Evolutionary conservation across 2,329 filamentous ascomycete genomes (phyloP).

Genomic region (Ophiostoma triangulosporum): DNA sequence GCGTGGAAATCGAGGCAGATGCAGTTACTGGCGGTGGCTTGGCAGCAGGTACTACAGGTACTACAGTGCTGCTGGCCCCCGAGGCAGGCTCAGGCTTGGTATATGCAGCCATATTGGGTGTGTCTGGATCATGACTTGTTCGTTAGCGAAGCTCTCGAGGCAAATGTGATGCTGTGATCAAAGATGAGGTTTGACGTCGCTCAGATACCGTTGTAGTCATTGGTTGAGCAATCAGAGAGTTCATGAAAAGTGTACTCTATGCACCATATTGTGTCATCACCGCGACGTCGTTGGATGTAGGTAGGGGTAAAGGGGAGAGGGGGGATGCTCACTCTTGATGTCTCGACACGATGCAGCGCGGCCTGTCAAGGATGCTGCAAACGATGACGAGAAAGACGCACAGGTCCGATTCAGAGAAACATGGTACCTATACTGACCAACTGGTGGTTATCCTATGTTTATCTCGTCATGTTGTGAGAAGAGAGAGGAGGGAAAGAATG

Average conservation of each 20-base stretch:
- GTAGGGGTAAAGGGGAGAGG: background rate
- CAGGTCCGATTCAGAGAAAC: background rate
- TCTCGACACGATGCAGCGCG: slow-evolving; percentile 2
- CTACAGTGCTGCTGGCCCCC: background rate
- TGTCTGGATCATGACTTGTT: slow-evolving; percentile 13
- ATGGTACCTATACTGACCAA: too few relatives aligned
- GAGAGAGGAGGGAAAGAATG: background rate
- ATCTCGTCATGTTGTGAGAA: background rate
- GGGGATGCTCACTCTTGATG: background rate
- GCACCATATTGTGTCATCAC: slow-evolving; percentile 51
- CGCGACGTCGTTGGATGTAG: slow-evolving; percentile 27
- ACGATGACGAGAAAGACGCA: background rate
- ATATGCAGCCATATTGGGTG: slow-evolving; percentile 20
- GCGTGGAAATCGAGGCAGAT: background rate
- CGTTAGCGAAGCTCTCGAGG: slow-evolving; percentile 1
- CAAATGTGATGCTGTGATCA: background rate
- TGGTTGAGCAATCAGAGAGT: slow-evolving; percentile 48
- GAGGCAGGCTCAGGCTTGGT: slow-evolving; percentile 7
- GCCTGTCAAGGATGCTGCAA: slow-evolving; percentile 10
- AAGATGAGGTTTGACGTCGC: slow-evolving; percentile 25
- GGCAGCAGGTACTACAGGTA: slow-evolving; percentile 12
- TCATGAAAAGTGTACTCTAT: slow-evolving; percentile 46
- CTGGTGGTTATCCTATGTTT: too few relatives aligned
- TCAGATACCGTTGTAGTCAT: slow-evolving; percentile 98
- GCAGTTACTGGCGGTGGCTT: background rate